These are phyloP conservation scores for Fistulina hepatica DNA, from an alignment of 1,284 basidiomycete genomes.

Conservation along the genomic window DNA sequence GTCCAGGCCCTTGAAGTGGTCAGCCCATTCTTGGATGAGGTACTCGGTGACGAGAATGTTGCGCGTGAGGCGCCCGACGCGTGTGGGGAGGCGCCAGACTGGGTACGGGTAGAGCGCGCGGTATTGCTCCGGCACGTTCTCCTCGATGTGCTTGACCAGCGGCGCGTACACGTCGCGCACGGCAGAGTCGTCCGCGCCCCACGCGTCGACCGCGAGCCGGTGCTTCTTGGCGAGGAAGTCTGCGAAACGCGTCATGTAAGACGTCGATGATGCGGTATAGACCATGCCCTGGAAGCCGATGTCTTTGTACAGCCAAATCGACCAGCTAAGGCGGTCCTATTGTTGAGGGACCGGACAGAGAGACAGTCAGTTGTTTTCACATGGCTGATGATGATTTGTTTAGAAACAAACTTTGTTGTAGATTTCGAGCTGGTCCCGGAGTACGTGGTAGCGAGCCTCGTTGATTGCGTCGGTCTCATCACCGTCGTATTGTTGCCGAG, in stretches of 20 bases:
- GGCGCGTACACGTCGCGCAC: slow-evolving; percentile 46
- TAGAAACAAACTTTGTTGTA: slow-evolving; percentile 42
- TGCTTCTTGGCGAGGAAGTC: slow-evolving; percentile 56
- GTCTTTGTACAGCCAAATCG: slow-evolving; percentile 81
- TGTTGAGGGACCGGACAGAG: slow-evolving; percentile 4
- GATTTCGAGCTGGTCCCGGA: slow-evolving; percentile 64
- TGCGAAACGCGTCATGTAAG: slow-evolving; percentile 55
- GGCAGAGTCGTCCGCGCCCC: slow-evolving; percentile 44
- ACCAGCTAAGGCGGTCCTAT: slow-evolving; percentile 63
- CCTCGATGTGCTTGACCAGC: slow-evolving; percentile 39
- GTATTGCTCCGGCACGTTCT: slow-evolving; percentile 33
- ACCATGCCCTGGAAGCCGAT: slow-evolving; percentile 82
- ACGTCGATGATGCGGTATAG: slow-evolving; percentile 52
- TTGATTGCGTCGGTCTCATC: slow-evolving; percentile 53
- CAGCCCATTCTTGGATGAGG: slow-evolving; percentile 53
- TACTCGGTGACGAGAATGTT: slow-evolving; percentile 54
- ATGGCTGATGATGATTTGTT: background rate
- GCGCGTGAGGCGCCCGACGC: slow-evolving; percentile 41
- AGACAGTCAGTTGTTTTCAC: background rate
- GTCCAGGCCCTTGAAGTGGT: slow-evolving; percentile 47
- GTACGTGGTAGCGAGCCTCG: slow-evolving; percentile 49
- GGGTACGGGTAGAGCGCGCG: slow-evolving; percentile 40
- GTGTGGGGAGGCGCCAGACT: slow-evolving; percentile 34
- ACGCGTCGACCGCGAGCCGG: slow-evolving; percentile 50
- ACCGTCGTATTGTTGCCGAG: slow-evolving; percentile 46